phyloP scores from a whole-genome alignment of 2,329 filamentous ascomycete species.

The Hyphodiscus sp. region DNA sequence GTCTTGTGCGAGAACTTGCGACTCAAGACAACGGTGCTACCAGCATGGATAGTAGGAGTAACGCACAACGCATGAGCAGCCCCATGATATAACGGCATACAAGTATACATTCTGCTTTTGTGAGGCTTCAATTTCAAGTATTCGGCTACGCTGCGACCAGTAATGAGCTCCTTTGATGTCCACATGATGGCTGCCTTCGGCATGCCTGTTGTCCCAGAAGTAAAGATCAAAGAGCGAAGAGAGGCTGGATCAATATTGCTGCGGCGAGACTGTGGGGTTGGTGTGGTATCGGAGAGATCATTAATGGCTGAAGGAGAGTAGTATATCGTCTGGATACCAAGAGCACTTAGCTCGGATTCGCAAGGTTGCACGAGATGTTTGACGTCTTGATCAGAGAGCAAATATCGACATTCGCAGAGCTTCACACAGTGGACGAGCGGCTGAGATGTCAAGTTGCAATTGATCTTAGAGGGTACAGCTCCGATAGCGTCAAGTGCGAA shows the following conservation, averaged over 20 bases:
- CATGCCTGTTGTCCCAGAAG: constrained; percentile 38
- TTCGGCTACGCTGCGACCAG: constrained; percentile 28
- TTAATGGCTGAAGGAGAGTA: too few species aligned
- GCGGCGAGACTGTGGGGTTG: too few species aligned
- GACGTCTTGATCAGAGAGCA: too few species aligned
- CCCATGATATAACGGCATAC: constrained; percentile 40
- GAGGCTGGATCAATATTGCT: too few species aligned
- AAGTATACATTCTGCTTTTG: constrained; percentile 33
- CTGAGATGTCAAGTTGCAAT: not conserved
- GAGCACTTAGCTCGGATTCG: too few species aligned
- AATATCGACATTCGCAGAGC: too few species aligned
- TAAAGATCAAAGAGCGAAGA: constrained; percentile 31
- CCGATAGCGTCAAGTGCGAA: not conserved
- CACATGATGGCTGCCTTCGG: constrained; percentile 34
- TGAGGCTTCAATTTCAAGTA: constrained; percentile 30
- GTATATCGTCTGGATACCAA: too few species aligned
- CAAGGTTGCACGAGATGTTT: too few species aligned
- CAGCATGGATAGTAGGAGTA: not conserved
- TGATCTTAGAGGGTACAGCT: not conserved
- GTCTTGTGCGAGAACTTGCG: constrained; percentile 37
- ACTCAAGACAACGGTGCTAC: constrained; percentile 34
- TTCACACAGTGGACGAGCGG: too few species aligned
- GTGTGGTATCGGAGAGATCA: too few species aligned
- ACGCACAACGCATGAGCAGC: constrained; percentile 33
- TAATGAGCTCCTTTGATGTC: constrained; percentile 30